A percentile compares a stretch with the other conserved stretches of the same genome.
phyloP scores from a whole-genome alignment of 106 monocot genomes.

The Dioscorea alata region DNA sequence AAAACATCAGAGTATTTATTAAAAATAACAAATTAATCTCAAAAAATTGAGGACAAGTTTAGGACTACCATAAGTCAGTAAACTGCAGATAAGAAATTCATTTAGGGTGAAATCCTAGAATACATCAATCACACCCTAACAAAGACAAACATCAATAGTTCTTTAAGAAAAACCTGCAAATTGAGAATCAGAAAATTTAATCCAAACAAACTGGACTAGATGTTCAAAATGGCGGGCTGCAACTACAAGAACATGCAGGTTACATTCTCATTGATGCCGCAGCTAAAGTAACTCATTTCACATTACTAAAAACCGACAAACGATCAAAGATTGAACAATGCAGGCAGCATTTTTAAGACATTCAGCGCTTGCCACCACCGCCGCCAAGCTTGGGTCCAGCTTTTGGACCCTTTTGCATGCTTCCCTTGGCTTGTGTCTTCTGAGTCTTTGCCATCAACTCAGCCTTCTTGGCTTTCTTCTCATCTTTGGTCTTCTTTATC shows the following conservation, averaged over 20 bases:
- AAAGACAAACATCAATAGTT: no score
- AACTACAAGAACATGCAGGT: no score
- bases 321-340: background rate
- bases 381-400: conserved; percentile 73
- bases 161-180: no score
- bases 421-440: conserved; percentile 52
- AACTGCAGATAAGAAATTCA: no score
- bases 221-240: background rate
- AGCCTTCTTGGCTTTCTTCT: conserved; percentile 88
- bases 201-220: background rate
- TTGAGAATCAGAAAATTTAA: background rate
- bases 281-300: background rate
- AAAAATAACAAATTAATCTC: no score
- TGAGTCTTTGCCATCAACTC: conserved; percentile 50
- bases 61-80: no score
- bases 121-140: no score
- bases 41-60: no score
- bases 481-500: conserved; percentile 90
- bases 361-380: conserved; percentile 85
- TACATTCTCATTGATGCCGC: background rate
- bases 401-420: conserved; percentile 39
- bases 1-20: no score
- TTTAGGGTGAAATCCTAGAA: no score
- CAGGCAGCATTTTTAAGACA: background rate
- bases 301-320: background rate